Base-by-base conservation (phyloP, 2,329 filamentous ascomycete genomes). In the Colletotrichum brevisporum region DNA sequence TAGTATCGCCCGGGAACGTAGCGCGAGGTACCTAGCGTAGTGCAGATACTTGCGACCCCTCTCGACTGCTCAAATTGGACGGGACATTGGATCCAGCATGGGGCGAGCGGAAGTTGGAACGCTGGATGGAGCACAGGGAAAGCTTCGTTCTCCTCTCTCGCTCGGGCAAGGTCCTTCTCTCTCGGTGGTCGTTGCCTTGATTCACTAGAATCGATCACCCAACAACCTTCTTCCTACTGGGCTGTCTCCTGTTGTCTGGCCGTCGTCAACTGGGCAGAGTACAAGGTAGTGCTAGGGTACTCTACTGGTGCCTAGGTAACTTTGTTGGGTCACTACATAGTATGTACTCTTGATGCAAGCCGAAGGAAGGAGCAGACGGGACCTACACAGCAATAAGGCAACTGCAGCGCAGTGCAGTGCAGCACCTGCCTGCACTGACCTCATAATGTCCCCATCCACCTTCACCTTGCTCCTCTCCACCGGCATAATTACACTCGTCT, bases 61-160 rank as follows among this genome's bases (percentile, higher is more conserved):
- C 57, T 26, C 52, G 21, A 27, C 31, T 26, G 43, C 24, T 62
- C 62, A 69, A 69, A 66, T 69, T 69, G 55, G 66, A 69, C 36
- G 55, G 66, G 50, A 66, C 65, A 68, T 68, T 68, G 54, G 60
- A 64, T 65, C 66, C 54, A 63, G 52, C 58, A 62, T 39, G 59
- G 59, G 59, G 58, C 31, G 31, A 36, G 31, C 31, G 47, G 41
- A n/a, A 43, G 41, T 27, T 54, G 50, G 27, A 24, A 52, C 31
- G 51, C 51, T 54, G 51, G 53, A 55, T 55, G 53, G 36, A 55
- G 53, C 53, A 55, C n/a, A n/a, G n/a, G 53, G 53, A n/a, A n/a
- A 55, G 31, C 53, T 55, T 41, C 18, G 31, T 41, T 21, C 24
- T 27, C 21, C 47, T 21, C 47, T 50, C 47, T 50, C 47, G 10